Conservation (phyloP, 306 rosid genomes). For the Cucumis sativus region Cucumber_9930_V3 NC_026657.2:6658501-6659000, state of each 20-base stretch:
- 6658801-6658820: not conserved
- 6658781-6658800: not conserved
- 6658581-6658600: not conserved
- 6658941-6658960: not conserved
- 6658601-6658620: not conserved
- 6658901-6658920: not conserved
- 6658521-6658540: not conserved
- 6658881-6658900: not conserved
- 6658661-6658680: not conserved
- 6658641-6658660: not conserved
- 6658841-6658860: not conserved
- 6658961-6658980: not conserved
- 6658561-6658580: not conserved
- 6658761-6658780: not conserved
- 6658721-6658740: conserved; percentile 4
- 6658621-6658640: not conserved
- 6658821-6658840: not conserved
- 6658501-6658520: conserved; percentile 1
- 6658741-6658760: not conserved
- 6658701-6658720: not conserved
- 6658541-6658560: not conserved
- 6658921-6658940: not conserved
- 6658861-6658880: conserved; percentile 1
- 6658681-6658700: not conserved
- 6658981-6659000: not conserved